Percentiles rank a stretch among this genome's conserved stretches.
Evolutionary conservation across 2,329 filamentous ascomycete species (phyloP).

Genomic region (Clarireedia homoeocarpa): DNA sequence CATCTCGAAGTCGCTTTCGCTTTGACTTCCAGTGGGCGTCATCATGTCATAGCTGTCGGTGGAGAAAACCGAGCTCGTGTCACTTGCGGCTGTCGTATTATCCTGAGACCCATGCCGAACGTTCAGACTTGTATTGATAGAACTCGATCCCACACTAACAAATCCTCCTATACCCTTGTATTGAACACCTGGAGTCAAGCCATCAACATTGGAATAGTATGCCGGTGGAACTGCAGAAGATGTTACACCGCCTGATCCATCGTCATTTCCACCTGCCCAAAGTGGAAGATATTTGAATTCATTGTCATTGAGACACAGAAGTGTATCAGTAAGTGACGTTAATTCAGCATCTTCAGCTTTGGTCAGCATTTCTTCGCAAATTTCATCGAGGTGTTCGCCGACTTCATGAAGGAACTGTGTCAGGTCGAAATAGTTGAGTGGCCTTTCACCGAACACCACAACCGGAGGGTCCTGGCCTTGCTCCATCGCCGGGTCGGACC

Average conservation of each 20-base stretch:
- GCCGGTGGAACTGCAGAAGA: conserved; percentile 29
- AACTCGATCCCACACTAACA: background rate
- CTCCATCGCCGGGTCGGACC: too few relatives aligned
- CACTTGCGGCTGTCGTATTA: background rate
- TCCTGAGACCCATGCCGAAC: background rate
- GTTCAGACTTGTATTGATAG: conserved; percentile 1
- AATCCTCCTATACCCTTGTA: conserved; percentile 1
- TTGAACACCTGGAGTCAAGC: background rate
- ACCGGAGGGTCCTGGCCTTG: too few relatives aligned
- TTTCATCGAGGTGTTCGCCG: background rate
- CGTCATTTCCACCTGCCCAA: conserved; percentile 53
- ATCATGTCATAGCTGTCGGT: conserved; percentile 2
- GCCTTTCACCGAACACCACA: too few relatives aligned
- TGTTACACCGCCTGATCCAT: conserved; percentile 43
- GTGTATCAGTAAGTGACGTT: conserved; percentile 29
- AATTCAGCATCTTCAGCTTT: conserved; percentile 2
- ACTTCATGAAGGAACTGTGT: conserved; percentile 11
- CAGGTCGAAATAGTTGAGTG: conserved; percentile 11
- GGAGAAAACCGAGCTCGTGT: background rate
- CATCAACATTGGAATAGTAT: background rate
- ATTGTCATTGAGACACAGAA: conserved; percentile 45
- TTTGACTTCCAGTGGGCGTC: background rate
- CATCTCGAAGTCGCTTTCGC: background rate
- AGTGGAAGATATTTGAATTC: conserved; percentile 58
- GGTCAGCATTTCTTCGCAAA: conserved; percentile 7